Conservation (phyloP, 164 flowering plant genomes). For the Aristolochia contorta region DNA sequence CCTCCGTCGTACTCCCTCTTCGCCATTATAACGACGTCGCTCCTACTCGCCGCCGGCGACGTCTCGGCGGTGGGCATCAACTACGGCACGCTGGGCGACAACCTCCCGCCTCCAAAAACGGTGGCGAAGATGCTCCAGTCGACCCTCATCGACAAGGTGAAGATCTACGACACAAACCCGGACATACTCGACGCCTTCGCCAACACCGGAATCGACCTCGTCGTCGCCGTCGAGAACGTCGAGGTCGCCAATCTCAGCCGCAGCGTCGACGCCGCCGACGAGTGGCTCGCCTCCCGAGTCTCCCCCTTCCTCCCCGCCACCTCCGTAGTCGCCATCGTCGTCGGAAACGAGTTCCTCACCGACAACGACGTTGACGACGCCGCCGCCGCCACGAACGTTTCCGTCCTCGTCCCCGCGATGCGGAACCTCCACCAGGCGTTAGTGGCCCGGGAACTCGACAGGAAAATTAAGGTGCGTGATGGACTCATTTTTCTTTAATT, state of each 20-base stretch:
- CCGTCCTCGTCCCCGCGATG: slow-evolving; percentile 43
- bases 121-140: slow-evolving; percentile 61
- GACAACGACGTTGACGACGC: slow-evolving; percentile 11
- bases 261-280: slow-evolving; percentile 28
- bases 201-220: slow-evolving; percentile 56
- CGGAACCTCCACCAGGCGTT: slow-evolving; percentile 41
- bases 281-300: slow-evolving; percentile 41
- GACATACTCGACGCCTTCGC: slow-evolving; percentile 58
- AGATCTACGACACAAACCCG: slow-evolving; percentile 67
- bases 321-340: slow-evolving; percentile 35
- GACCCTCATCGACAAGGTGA: slow-evolving; percentile 49
- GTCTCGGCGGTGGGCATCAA: slow-evolving; percentile 49
- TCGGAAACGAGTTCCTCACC: slow-evolving; percentile 58
- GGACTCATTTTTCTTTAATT: too few species aligned
- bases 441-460: slow-evolving; percentile 28
- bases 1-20: background rate
- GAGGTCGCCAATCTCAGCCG: slow-evolving; percentile 31
- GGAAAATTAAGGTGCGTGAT: slow-evolving; percentile 48
- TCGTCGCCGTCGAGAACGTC: slow-evolving; percentile 49
- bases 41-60: background rate
- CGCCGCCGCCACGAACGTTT: slow-evolving; percentile 12
- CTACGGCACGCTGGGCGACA: slow-evolving; percentile 62
- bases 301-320: slow-evolving; percentile 58
- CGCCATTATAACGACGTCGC: too few species aligned
- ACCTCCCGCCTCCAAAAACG: slow-evolving; percentile 52